A percentile compares a stretch with the other conserved stretches of the same genome.
phyloP scores from a whole-genome alignment of 108 stramenopile species.

The Cylindrotheca fusiformis region DNA sequence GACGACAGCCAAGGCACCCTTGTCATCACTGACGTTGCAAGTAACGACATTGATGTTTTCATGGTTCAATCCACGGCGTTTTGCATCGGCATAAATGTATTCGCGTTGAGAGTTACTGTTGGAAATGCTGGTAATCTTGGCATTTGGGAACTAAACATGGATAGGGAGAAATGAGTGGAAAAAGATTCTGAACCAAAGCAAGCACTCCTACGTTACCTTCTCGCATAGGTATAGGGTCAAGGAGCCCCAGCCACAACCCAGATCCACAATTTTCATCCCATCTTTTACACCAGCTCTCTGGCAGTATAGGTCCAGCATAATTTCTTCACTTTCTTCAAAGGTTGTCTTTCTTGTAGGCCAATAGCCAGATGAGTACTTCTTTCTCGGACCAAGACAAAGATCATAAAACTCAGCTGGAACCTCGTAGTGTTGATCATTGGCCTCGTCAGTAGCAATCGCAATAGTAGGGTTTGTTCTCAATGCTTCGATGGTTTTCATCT shows the following conservation, averaged over 20 bases:
- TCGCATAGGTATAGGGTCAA: slow-evolving; percentile 74
- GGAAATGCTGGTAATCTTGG: slow-evolving; percentile 77
- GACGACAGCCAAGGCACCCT: slow-evolving; percentile 60
- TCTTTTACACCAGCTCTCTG: slow-evolving; percentile 81
- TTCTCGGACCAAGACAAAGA: slow-evolving; percentile 81
- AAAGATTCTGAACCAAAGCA: background rate
- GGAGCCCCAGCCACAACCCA: slow-evolving; percentile 94
- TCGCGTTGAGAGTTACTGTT: slow-evolving; percentile 86
- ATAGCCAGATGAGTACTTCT: slow-evolving; percentile 90
- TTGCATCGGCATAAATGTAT: slow-evolving; percentile 81
- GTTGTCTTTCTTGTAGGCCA: slow-evolving; percentile 56
- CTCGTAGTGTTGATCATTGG: slow-evolving; percentile 98
- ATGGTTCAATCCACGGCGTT: slow-evolving; percentile 69
- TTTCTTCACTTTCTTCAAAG: slow-evolving; percentile 79
- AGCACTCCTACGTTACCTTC: slow-evolving; percentile 13
- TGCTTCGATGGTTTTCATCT: slow-evolving; percentile 54
- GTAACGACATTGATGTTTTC: slow-evolving; percentile 88
- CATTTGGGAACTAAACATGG: slow-evolving; percentile 43
- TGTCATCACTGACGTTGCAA: slow-evolving; percentile 68
- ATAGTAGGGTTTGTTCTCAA: slow-evolving; percentile 63
- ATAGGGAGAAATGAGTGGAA: background rate
- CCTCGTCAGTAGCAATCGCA: slow-evolving; percentile 83
- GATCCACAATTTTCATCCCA: slow-evolving; percentile 81
- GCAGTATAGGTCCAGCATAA: slow-evolving; percentile 86
- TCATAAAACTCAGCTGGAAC: slow-evolving; percentile 92